phyloP scores from a whole-genome alignment of 2,329 filamentous ascomycete genomes.

The Seiridium cupressi region DNA sequence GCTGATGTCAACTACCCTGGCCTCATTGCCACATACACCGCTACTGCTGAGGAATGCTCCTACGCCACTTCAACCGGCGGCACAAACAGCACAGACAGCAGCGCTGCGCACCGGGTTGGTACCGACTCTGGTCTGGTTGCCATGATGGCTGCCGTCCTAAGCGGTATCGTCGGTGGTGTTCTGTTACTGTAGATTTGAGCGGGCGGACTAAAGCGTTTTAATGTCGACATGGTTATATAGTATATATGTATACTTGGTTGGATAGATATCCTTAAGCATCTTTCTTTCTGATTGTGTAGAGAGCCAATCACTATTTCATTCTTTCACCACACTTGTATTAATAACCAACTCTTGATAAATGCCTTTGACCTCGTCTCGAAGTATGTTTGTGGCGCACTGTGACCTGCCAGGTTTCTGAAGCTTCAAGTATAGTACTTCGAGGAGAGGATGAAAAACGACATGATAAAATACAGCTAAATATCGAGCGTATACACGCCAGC shows the following conservation, averaged over 20 bases:
- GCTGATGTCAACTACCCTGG: slow-evolving; percentile 12
- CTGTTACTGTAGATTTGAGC: not conserved
- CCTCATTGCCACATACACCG: slow-evolving; percentile 14
- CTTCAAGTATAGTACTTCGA: no score
- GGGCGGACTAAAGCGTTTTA: not conserved
- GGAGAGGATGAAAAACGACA: no score
- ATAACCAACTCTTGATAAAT: no score
- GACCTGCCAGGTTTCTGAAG: no score
- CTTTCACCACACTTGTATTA: no score
- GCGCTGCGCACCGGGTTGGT: not conserved
- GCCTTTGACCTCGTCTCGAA: no score
- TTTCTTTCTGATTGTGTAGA: no score
- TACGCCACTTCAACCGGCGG: slow-evolving; percentile 14
- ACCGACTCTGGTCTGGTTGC: not conserved
- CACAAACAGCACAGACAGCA: slow-evolving; percentile 9
- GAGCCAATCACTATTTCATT: no score
- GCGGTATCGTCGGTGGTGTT: not conserved
- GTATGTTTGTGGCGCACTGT: no score
- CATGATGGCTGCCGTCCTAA: not conserved
- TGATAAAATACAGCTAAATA: no score
- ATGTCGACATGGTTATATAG: not conserved
- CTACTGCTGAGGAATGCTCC: slow-evolving; percentile 11
- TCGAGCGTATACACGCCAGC: no score
- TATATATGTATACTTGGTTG: not conserved
- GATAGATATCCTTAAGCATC: no score